These are phyloP conservation scores for Zasmidium angulare DNA, from an alignment of 2,329 filamentous ascomycete species.

Conservation along the genomic window DNA sequence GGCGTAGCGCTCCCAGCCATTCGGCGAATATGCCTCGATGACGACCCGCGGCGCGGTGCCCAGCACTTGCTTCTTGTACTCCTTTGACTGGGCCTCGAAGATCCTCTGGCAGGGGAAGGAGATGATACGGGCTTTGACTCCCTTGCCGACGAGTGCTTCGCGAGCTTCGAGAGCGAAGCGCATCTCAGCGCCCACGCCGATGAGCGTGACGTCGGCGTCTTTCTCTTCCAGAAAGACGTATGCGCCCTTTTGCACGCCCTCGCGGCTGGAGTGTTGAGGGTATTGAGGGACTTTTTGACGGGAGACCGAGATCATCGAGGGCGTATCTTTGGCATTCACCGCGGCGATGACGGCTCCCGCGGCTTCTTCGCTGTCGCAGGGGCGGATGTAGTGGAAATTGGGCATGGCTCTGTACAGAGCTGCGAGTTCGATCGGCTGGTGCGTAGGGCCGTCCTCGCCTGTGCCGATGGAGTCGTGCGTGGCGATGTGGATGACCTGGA, in stretches of 20 bases:
- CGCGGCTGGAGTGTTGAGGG: constrained; percentile 37
- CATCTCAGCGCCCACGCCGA: constrained; percentile 54
- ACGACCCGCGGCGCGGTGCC: constrained; percentile 47
- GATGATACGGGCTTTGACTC: constrained; percentile 48
- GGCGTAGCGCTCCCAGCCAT: constrained; percentile 62
- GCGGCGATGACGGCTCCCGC: constrained; percentile 45
- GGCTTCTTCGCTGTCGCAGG: constrained; percentile 38
- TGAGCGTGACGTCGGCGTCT: constrained; percentile 46
- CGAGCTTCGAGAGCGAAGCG: constrained; percentile 47
- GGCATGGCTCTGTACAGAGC: constrained; percentile 40
- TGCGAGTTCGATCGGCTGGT: constrained; percentile 40
- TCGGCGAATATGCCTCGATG: constrained; percentile 60
- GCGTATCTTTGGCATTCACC: constrained; percentile 39
- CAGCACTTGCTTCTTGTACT: constrained; percentile 51
- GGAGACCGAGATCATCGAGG: constrained; percentile 46
- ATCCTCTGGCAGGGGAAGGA: constrained; percentile 53
- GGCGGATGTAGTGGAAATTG: constrained; percentile 40
- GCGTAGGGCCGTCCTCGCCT: constrained; percentile 40
- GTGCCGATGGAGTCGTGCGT: constrained; percentile 41
- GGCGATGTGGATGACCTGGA: constrained; percentile 40
- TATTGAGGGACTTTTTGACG: constrained; percentile 45
- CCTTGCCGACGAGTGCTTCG: constrained; percentile 35
- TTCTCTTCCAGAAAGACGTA: constrained; percentile 43
- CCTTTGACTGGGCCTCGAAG: constrained; percentile 48
- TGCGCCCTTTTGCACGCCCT: constrained; percentile 41